Base-by-base conservation (phyloP, 768 basidiomycete genomes). In the Boletus reticuloceps region DNA sequence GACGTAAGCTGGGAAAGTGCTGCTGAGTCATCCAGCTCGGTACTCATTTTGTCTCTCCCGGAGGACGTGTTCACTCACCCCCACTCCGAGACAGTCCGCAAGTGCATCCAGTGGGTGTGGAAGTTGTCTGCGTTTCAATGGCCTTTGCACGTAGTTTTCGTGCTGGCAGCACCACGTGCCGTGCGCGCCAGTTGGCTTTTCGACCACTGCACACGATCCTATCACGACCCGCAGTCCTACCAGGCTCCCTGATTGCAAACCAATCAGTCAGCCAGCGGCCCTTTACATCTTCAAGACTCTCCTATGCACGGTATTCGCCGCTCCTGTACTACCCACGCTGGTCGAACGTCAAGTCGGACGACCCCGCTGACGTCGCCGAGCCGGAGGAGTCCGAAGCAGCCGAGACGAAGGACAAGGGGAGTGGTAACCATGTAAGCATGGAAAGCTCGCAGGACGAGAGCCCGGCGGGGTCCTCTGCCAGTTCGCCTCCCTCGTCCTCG, bases 401-500 rank as follows among this genome's bases (percentile, higher is more conserved):
- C 25, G 74, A 71, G 48, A 58, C 61, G n/a, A 53, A 45, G 13
- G 46, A 34, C 29, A 56, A 60, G 25, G 58, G 56, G 47, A 54
- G 43, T 27, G 54, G 55, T 25, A 61, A 65, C n/a, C 47, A 59
- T 45, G 64, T 51, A 2, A 52, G 59, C 27, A 50, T 64, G 58
- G 65, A 72, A 16, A 44, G 62, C 40, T 52, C 72, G 41, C 61
- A 70, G 45, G 73, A 72, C 20, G 72, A 75, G 42, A 57, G 58
- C 25, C 60, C 73, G 0, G 54, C 71, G 0, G 68, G 73, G 5
- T 70, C 74, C 6, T 72, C 75, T 5, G 55, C 63, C 3, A 34
- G 64, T 10, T 72, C 72, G 16, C 60, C 69, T 1, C 70, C 75
- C 7, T 65, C 74, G 12, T 73, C 81, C 13, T 79, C 79, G 9